Evolutionary conservation across 176 grass and related monocot species (phyloP).

Genomic region (Themeda triandra): DNA sequence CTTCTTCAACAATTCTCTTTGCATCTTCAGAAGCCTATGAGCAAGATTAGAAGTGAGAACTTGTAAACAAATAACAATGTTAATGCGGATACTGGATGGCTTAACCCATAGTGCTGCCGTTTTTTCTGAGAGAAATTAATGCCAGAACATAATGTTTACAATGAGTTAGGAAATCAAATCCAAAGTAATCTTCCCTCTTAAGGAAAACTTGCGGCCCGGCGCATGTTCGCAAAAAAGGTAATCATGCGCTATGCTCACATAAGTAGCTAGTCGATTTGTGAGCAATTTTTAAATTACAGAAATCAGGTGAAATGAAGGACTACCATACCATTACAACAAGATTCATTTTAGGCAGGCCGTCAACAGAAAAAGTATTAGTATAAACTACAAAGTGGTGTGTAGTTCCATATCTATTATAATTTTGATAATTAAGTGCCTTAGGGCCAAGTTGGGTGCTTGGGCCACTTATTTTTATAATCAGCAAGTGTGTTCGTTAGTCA

Average conservation of each 20-base stretch:
- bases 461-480: neutral
- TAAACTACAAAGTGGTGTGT: neutral
- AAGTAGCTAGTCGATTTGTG: neutral
- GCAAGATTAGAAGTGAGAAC: slow-evolving; percentile 11
- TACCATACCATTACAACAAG: neutral
- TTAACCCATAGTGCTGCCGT: neutral
- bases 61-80: slow-evolving; percentile 11
- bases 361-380: neutral
- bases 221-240: neutral
- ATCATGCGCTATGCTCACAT: neutral
- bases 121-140: neutral
- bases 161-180: neutral
- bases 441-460: neutral
- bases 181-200: neutral
- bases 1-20: slow-evolving; percentile 85
- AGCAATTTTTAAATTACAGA: neutral
- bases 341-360: neutral
- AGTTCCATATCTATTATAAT: neutral
- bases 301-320: slow-evolving; percentile 7
- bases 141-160: neutral
- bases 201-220: too few relatives aligned
- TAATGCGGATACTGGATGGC: neutral
- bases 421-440: neutral
- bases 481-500: neutral
- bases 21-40: slow-evolving; percentile 90